Percentiles rank a stretch among this genome's conserved stretches.
phyloP scores from a whole-genome alignment of 2,329 filamentous ascomycete genomes.

The Neonectria punicea region DNA sequence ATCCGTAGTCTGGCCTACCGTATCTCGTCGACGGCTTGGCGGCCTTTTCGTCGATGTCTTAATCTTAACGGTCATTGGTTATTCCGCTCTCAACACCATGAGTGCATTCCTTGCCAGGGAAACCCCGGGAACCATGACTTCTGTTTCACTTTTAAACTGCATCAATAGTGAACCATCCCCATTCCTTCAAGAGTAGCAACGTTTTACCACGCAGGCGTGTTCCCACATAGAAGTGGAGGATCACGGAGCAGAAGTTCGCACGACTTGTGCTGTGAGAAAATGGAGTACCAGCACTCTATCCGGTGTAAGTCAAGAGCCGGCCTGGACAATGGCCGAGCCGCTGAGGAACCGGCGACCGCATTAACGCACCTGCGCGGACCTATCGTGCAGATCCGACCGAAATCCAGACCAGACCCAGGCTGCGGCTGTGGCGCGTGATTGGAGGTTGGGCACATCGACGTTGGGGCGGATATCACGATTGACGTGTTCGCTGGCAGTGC shows the following conservation, averaged over 20 bases:
- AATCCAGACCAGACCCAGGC: constrained; percentile 35
- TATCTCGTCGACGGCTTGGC: constrained; percentile 10
- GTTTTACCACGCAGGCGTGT: constrained; percentile 1
- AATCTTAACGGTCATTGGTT: constrained; percentile 4
- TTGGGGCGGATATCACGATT: constrained; percentile 25
- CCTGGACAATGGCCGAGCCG: constrained; percentile 5
- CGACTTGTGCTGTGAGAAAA: constrained; percentile 9
- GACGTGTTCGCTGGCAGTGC: constrained; percentile 46
- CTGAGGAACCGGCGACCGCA: constrained; percentile 36
- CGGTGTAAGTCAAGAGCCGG: constrained; percentile 13
- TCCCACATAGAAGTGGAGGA: constrained; percentile 8
- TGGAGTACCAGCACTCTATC: constrained; percentile 5
- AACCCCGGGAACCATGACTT: constrained; percentile 19
- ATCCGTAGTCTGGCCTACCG: neutral
- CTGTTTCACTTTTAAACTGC: constrained; percentile 21
- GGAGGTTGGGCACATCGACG: constrained; percentile 28
- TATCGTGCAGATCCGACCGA: constrained; percentile 38
- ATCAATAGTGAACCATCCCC: constrained; percentile 6
- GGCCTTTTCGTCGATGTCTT: neutral
- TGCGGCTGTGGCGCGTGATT: constrained; percentile 29
- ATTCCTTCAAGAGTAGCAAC: constrained; percentile 10
- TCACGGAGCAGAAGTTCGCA: constrained; percentile 24
- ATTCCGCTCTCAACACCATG: constrained; percentile 4
- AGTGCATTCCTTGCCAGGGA: constrained; percentile 13
- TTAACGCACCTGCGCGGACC: constrained; percentile 34